These are phyloP conservation scores for Firmiana major DNA, from an alignment of 345 rosid genomes.

Conservation along the genomic window DNA sequence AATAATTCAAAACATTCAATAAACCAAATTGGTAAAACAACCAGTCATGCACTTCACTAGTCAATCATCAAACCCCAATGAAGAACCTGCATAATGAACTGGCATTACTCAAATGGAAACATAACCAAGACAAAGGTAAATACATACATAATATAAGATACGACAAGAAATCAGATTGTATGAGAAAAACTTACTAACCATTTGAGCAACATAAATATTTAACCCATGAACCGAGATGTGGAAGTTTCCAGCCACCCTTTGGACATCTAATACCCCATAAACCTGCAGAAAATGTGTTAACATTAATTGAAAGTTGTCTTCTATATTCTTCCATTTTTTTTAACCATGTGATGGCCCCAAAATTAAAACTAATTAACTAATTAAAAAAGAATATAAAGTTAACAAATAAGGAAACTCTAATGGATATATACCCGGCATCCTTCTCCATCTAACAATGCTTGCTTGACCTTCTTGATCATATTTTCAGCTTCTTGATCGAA, in stretches of 20 bases:
- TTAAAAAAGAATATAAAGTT: background rate
- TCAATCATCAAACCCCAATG: background rate
- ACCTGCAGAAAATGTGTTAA: slow-evolving; percentile 57
- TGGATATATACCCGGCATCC: slow-evolving; percentile 78
- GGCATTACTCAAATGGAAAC: background rate
- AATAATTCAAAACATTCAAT: background rate
- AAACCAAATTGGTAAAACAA: background rate
- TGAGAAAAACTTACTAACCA: slow-evolving; percentile 43
- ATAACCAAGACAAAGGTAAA: background rate
- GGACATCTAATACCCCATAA: slow-evolving; percentile 87
- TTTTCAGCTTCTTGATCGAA: slow-evolving; percentile 81
- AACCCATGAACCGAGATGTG: slow-evolving; percentile 95
- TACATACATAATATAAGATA: background rate
- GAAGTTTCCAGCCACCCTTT: slow-evolving; percentile 98
- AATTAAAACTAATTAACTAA: background rate
- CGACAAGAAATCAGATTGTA: background rate
- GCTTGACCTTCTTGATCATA: slow-evolving; percentile 86
- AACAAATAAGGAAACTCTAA: slow-evolving; percentile 1
- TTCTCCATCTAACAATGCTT: slow-evolving; percentile 77
- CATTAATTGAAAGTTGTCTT: too few species aligned
- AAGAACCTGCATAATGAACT: background rate
- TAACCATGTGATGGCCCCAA: background rate
- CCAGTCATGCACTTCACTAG: background rate
- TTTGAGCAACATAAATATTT: slow-evolving; percentile 90
- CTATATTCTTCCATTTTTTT: background rate